Conservation (phyloP, 768 basidiomycete species). For the Collybia sp. region DNA sequence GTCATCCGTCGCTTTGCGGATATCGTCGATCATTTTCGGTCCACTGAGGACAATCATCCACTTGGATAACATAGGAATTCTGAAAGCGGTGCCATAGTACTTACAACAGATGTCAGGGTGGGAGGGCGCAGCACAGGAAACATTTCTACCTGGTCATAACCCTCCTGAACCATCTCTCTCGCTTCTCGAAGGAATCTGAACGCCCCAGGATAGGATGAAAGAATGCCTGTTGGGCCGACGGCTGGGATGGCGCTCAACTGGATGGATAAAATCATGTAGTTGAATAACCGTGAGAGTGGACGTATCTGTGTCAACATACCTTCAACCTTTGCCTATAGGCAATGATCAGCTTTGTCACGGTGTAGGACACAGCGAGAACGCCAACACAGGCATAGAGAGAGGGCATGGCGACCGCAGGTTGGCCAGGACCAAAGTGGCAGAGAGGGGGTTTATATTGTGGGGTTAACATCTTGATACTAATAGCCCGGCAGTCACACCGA, state of each 20-base stretch:
- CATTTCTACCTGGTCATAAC: slow-evolving; percentile 21
- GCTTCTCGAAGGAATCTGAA: slow-evolving; percentile 16
- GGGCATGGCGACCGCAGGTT: not conserved
- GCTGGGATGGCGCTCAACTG: slow-evolving; percentile 23
- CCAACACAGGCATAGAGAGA: not conserved
- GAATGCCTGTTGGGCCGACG: slow-evolving; percentile 21
- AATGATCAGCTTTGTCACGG: not conserved
- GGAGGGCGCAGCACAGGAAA: not conserved
- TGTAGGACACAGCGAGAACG: not conserved
- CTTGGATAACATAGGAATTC: slow-evolving; percentile 15
- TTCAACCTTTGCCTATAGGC: slow-evolving; percentile 3
- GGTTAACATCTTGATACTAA: too few relatives aligned
- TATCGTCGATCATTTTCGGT: slow-evolving; percentile 24
- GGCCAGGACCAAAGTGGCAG: not conserved
- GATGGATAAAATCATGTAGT: not conserved
- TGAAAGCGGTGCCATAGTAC: slow-evolving; percentile 15
- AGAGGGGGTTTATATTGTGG: not conserved
- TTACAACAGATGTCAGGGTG: not conserved
- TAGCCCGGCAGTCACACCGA: too few relatives aligned
- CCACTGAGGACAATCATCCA: slow-evolving; percentile 28
- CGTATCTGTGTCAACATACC: not conserved
- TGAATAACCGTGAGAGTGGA: not conserved
- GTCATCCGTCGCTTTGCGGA: slow-evolving; percentile 31
- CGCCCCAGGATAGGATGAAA: slow-evolving; percentile 26
- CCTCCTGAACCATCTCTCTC: slow-evolving; percentile 22